Percentiles rank a stretch among this genome's conserved stretches.
phyloP scores from a whole-genome alignment of 1,139 yeast genomes.

The Geotrichum fermentans region DNA sequence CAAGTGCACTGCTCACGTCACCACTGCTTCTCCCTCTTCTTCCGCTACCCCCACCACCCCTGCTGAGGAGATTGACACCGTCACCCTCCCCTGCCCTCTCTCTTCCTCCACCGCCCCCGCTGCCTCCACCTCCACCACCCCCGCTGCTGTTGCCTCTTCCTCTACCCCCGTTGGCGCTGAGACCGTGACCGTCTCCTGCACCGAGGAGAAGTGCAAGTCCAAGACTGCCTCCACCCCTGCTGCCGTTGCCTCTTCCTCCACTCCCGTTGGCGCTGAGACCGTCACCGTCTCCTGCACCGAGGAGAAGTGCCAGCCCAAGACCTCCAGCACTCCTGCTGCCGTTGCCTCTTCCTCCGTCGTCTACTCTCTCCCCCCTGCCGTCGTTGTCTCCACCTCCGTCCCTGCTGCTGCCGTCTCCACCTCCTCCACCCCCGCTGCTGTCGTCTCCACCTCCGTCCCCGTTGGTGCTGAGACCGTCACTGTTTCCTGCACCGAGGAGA shows the following conservation, averaged over 20 bases:
- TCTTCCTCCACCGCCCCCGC: constrained; percentile 24
- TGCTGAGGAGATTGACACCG: constrained; percentile 7
- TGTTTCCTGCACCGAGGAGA: constrained; percentile 24
- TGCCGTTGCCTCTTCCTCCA: constrained; percentile 30
- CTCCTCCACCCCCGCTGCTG: constrained; percentile 32
- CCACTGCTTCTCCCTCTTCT: background rate
- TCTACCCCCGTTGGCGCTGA: constrained; percentile 36
- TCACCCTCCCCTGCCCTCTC: constrained; percentile 19
- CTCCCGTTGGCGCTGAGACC: constrained; percentile 34
- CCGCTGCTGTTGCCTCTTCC: constrained; percentile 33
- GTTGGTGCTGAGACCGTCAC: constrained; percentile 31
- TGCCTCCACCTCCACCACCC: constrained; percentile 36
- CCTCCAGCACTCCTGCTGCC: constrained; percentile 17
- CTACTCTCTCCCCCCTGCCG: constrained; percentile 10
- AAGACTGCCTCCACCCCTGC: constrained; percentile 19
- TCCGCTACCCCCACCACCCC: background rate
- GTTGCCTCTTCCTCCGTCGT: constrained; percentile 18
- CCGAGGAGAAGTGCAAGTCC: constrained; percentile 8
- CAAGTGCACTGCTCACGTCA: constrained; percentile 3
- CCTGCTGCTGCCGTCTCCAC: constrained; percentile 33
- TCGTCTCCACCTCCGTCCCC: constrained; percentile 36
- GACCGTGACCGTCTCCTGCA: constrained; percentile 28
- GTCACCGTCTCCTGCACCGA: constrained; percentile 29
- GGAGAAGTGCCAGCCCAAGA: constrained; percentile 12
- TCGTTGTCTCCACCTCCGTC: constrained; percentile 22